Evolutionary conservation across 2,329 filamentous ascomycete species (phyloP), one percentile per base, ranked within the genome.

Genomic region (Fusarium sp.): DNA sequence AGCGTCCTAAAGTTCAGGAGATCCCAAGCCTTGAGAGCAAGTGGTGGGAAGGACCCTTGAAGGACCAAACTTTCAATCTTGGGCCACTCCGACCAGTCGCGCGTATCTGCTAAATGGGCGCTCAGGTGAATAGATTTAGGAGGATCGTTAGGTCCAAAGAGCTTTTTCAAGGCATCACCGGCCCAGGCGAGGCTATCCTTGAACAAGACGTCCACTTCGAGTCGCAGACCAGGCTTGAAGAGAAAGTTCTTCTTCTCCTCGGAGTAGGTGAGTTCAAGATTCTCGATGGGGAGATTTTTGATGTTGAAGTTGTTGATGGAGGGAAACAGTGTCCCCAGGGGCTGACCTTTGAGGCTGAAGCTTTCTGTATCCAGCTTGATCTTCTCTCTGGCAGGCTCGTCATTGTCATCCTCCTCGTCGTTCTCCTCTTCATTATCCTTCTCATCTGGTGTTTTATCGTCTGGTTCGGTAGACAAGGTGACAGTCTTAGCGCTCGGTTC

Each of bases 141-240:
- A 10, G 24, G 42, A 1, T 14, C 12, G 12, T 15, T 45, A 4
- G 42, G 18, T 20, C 24, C 42, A 45, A 45, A 45, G 18, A 45
- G 42, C 0, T 10, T 45, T 0, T 22, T 45, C 0, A 45, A 11
- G 0, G 42, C 24, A 20, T 45, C 24, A 0, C 42, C 18, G 0
- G 12, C 24, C 42, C 42, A 22, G 18, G 42, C 12, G 4, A 20
- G 24, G 24, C 0, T 45, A 3, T 45, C 24, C 8, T 45, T 45
- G 12, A 45, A 28, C 13, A 28, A 20, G 13, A 22, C 42, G 8
- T 28, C 24, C 18, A 45, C 24, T 45, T 45, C 24, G 2, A 45
- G 24, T 22, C 18, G 18, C 24, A 45, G 18, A 11, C 42, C 24
- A 28, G 24, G 42, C 0, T 28, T 22, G 4, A 22, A 28, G 13